Evolutionary conservation across 2,329 filamentous ascomycete genomes (phyloP), one percentile per base, ranked within the genome.

Genomic region (Chrysoporthe puriensis): DNA sequence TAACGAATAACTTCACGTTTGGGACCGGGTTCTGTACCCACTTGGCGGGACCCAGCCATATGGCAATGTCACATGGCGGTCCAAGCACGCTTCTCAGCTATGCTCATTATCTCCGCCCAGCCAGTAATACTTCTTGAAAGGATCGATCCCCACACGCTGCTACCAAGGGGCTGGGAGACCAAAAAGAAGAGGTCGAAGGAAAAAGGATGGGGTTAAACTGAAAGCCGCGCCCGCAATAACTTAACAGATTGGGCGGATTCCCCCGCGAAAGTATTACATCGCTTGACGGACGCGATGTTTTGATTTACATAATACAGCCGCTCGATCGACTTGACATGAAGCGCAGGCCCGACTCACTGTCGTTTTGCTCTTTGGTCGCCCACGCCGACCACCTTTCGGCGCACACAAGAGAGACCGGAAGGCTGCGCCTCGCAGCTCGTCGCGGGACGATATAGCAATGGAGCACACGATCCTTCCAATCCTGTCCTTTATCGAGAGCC

Each of bases 401-500:
- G 26, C 50, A 26, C 50, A 14, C 50, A 13, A 21, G 50, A 54
- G 21, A 34, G 50, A 13, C 32, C 21, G 13, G 7, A 16, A 21
- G 50, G 50, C 50, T 54, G 50, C 50, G 50, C 50, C 16, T 21
- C 32, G 50, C 50, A 34, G 21, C 11, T 14, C 13, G 26, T 14
- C 50, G 50, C 13, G 50, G 50, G 21, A 54, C 50, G 26, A 54
- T 26, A 54, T 58, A 16, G 61, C 36, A 7, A 8, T 32, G n/a
- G n/a, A 9, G 18, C 72, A 70, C 54, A 62, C 70, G 56, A n/a
- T 59, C 13, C 69, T 75, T 18, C 69, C 72, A 6, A 34, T 68
- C n/a, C 67, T 72, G 54, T 66, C 70, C 16, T 63, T 71, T 34
- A 74, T 76, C 68, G 67, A 70, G 65, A 64, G 66, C 2, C 75